phyloP scores from a whole-genome alignment of 2,329 filamentous ascomycete genomes.

The Nigrograna mackinnonii region DNA sequence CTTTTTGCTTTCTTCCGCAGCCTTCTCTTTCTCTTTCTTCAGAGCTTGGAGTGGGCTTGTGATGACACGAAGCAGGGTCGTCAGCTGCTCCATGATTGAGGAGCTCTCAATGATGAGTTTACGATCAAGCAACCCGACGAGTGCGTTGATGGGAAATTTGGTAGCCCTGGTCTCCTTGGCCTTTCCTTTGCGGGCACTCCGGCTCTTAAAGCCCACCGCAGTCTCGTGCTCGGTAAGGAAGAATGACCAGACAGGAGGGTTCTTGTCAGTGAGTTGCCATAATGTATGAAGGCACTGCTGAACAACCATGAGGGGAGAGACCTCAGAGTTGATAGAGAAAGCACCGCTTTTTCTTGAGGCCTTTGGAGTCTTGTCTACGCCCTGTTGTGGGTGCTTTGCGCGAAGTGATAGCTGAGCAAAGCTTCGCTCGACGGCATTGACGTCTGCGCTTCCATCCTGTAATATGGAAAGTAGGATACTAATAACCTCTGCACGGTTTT shows the following conservation, averaged over 20 bases:
- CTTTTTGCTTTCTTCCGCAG: constrained; percentile 51
- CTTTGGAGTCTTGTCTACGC: constrained; percentile 78
- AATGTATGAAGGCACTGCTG: constrained; percentile 91
- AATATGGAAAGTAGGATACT: constrained; percentile 90
- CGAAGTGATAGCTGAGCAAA: constrained; percentile 91
- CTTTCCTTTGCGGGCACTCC: constrained; percentile 81
- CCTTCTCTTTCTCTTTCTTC: constrained; percentile 77
- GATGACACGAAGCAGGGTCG: constrained; percentile 82
- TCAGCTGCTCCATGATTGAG: constrained; percentile 93
- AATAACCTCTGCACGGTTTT: constrained; percentile 91
- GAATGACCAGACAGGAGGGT: constrained; percentile 83
- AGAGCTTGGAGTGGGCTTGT: constrained; percentile 85
- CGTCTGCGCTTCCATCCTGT: constrained; percentile 92
- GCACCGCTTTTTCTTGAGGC: constrained; percentile 74
- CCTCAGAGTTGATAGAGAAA: constrained; percentile 72
- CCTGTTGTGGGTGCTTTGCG: constrained; percentile 73
- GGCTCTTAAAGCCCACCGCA: constrained; percentile 74
- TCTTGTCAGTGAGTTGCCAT: constrained; percentile 80
- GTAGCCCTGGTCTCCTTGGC: constrained; percentile 80
- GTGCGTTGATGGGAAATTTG: constrained; percentile 89
- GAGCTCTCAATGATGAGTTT: constrained; percentile 96
- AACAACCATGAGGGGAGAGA: constrained; percentile 91
- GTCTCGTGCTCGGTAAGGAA: constrained; percentile 95
- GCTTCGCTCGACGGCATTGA: constrained; percentile 91
- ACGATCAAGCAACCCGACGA: constrained; percentile 87